These are phyloP conservation scores for Gloeostereum incarnatum DNA, from an alignment of 768 basidiomycete species.

Conservation along the genomic window DNA sequence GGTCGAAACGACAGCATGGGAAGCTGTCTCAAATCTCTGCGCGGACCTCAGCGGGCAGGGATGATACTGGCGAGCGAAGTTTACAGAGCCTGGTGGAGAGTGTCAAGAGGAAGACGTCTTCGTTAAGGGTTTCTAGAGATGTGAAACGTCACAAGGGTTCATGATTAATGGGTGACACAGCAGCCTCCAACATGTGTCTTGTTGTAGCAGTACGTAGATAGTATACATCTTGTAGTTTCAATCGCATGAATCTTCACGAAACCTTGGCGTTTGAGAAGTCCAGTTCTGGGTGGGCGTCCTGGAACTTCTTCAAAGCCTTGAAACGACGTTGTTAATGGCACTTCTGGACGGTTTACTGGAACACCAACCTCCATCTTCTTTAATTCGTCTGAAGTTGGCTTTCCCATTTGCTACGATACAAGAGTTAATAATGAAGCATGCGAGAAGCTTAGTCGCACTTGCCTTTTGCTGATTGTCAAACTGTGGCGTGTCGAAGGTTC, in stretches of 20 bases:
- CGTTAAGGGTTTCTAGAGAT: constrained; percentile 7
- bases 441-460: constrained; percentile 3
- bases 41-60: constrained; percentile 9
- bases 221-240: no score
- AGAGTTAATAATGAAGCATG: constrained; percentile 3
- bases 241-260: constrained; percentile 31
- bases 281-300: constrained; percentile 84
- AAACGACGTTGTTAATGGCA: constrained; percentile 5
- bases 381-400: constrained; percentile 89
- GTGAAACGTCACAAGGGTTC: not conserved
- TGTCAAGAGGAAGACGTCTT: constrained; percentile 70
- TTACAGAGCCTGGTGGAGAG: constrained; percentile 73
- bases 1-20: constrained; percentile 53
- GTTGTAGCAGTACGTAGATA: no score
- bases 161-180: not conserved
- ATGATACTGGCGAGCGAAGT: constrained; percentile 19
- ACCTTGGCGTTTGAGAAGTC: constrained; percentile 93
- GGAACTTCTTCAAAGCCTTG: constrained; percentile 83
- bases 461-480: constrained; percentile 78
- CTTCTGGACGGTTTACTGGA: not conserved
- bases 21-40: constrained; percentile 11
- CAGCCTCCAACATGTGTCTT: not conserved
- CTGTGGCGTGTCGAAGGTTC: constrained; percentile 12
- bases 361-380: constrained; percentile 79
- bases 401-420: constrained; percentile 74